Evolutionary conservation across 345 rosid genomes (phyloP).

Genomic region (Angophora floribunda): DNA sequence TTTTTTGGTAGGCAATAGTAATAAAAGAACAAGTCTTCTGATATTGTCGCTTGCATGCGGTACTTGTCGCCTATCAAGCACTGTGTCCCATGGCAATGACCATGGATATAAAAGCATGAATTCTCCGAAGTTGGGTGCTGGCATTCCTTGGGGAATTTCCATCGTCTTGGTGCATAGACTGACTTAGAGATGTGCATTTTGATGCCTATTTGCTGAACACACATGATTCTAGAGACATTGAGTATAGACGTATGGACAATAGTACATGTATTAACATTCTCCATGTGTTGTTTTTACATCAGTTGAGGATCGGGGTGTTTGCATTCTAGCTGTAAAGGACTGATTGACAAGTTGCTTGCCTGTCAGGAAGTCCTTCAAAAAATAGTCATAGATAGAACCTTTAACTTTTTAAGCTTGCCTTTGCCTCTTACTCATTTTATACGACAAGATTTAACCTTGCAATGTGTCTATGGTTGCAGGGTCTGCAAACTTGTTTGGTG

Average conservation of each 20-base stretch:
- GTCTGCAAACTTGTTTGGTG: conserved; percentile 90
- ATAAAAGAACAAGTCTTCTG: neutral
- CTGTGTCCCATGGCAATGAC: neutral
- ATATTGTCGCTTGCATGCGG: neutral
- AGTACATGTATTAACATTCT: neutral
- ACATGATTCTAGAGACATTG: neutral
- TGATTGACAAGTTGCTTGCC: neutral
- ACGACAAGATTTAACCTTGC: conserved; percentile 7
- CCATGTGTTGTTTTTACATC: neutral
- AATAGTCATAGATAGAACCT: neutral
- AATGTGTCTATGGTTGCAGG: conserved; percentile 44
- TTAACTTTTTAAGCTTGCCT: neutral
- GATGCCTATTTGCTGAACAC: neutral
- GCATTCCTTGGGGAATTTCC: neutral
- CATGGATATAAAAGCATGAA: neutral
- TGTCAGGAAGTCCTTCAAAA: neutral
- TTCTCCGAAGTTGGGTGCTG: neutral
- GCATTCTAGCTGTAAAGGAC: neutral
- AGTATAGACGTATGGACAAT: neutral
- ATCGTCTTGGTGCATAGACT: neutral
- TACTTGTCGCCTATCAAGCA: neutral
- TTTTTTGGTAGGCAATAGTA: neutral
- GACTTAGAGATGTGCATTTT: neutral
- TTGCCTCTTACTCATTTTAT: neutral
- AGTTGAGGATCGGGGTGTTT: neutral